phyloP scores from a whole-genome alignment of 23 red algal species.

The Cyanidiococcus yangmingshanensis region DNA sequence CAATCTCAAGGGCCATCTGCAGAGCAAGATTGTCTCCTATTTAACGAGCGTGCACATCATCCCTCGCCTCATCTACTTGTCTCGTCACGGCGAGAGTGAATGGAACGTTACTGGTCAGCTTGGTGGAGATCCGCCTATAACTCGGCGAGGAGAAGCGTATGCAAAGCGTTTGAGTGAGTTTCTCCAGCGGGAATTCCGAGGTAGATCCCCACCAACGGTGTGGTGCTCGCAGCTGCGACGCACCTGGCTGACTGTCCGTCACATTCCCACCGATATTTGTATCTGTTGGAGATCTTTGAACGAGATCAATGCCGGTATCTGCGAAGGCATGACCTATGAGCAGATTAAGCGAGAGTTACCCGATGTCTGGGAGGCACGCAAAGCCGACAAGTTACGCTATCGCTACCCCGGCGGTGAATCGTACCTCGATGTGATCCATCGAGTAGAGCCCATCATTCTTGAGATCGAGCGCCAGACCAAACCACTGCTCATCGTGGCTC shows the following conservation, averaged over 20 bases:
- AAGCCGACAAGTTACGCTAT: constrained; percentile 85
- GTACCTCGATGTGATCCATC: constrained; percentile 86
- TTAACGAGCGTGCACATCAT: constrained; percentile 86
- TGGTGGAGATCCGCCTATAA: constrained; percentile 84
- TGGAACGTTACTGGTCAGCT: constrained; percentile 96
- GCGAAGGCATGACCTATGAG: constrained; percentile 94
- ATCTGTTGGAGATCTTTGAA: constrained; percentile 90
- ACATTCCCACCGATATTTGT: constrained; percentile 74
- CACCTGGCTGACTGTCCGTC: constrained; percentile 73
- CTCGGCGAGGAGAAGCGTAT: constrained; percentile 54
- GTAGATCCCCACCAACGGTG: constrained; percentile 42
- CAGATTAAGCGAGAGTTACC: constrained; percentile 53
- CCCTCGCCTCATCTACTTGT: constrained; percentile 71
- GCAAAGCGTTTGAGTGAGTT: constrained; percentile 46
- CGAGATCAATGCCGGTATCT: constrained; percentile 97
- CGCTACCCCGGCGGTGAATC: constrained; percentile 90
- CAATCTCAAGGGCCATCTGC: constrained; percentile 73
- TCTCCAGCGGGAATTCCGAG: constrained; percentile 59
- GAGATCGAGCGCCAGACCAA: constrained; percentile 81
- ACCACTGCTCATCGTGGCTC: constrained; percentile 89
- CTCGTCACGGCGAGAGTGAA: constrained; percentile 87
- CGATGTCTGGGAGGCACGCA: constrained; percentile 45
- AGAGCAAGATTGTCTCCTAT: constrained; percentile 93
- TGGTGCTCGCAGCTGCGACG: constrained; percentile 90
- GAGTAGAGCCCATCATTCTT: constrained; percentile 91